Base-by-base conservation (phyloP, 169 alveolate species). In the Cytauxzoon felis region DNA sequence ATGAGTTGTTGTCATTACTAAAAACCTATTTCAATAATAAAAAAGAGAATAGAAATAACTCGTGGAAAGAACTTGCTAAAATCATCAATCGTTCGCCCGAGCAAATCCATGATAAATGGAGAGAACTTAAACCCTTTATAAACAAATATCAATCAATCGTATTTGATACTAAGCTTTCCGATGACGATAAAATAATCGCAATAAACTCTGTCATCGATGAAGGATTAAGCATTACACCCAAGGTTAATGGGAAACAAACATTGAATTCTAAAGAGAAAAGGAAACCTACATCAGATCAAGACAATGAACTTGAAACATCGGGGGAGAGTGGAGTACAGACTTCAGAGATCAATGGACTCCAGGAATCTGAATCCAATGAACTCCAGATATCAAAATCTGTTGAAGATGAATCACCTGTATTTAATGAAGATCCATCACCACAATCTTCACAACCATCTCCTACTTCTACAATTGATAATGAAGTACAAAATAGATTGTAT, bases 51-150 rank as follows among this genome's bases (percentile, higher is more conserved):
- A 34, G 18, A n/a, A 61, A 57, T 33, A n/a, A n/a, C n/a, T 36
- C 42, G 27, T 73, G 84, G 84, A 41, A 61, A 0, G 41, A 48
- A 9, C 72, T 73, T 4, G 16, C 84, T 18, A 32, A 19, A 3
- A 45, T 18, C n/a, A 36, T 64, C 5, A 43, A 64, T 26, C 27
- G 84, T 13, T 33, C 53, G 8, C 84, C 84, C 32, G 84, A 73
- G 64, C 84, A 73, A 56, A 33, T 73, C 24, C 58, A 63, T 43
- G 79, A 64, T 59, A 73, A 73, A 65, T 73, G 75, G 69, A 52
- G 65, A 33, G 84, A 73, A 27, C 26, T 73, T 0, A 18, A 56
- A 11, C 84, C 78, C 21, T 16, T 11, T 2, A 36, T 73, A 2
- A 45, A 50, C 4, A 21, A 5, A 11, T 73, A 60, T 36, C 3